Evolutionary conservation across 2,329 filamentous ascomycete species (phyloP), one percentile per base, ranked within the genome.

Genomic region (Scopulariopsis brevicaulis): DNA sequence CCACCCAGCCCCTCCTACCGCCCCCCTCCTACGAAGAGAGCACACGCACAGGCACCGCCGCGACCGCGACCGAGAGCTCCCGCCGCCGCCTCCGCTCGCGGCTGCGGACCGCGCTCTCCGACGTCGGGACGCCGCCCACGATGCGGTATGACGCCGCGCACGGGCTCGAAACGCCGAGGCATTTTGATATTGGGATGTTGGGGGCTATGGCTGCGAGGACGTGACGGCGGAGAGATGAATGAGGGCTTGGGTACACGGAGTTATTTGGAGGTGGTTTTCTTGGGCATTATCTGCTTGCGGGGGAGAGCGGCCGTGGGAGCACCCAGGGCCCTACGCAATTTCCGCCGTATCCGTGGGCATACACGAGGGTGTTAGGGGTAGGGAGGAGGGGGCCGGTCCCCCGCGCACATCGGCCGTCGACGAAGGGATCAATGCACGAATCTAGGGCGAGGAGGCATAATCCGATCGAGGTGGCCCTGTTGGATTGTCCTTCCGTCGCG

Each of bases 101-200:
- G 4, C 35, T 58, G 15, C 34, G 50, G 35, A 62, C 60, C 25
- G 60, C 60, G 1, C 56, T 62, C 43, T 60, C 61, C 14, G 61
- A 60, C 40, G 59, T 62, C 46, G 61, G 61, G 24, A 58, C 61
- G 12, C 61, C 61, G 25, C 61, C 61, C 15, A 62, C 61, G 1
- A 53, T 54, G 4, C 46, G 60, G 40, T 59, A 62, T 53, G 61
- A 62, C 52, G 55, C 43, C 14, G 58, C 57, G 50, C 58, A 60
- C 12, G 61, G 61, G 20, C 53, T 58, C 53, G 56, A 58, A 24
- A 54, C 59, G 4, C 59, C 60, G 24, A 59, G 61, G 40, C 55
- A 60, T 25, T 43, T 61, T 22, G 61, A 60, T 8, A 56, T 62
- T 10, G 59, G 58, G 12, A 53, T 60, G 43, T 54, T 62, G 58